Evolutionary conservation across 306 rosid species (phyloP).

Genomic region (Alnus glutinosa): DNA sequence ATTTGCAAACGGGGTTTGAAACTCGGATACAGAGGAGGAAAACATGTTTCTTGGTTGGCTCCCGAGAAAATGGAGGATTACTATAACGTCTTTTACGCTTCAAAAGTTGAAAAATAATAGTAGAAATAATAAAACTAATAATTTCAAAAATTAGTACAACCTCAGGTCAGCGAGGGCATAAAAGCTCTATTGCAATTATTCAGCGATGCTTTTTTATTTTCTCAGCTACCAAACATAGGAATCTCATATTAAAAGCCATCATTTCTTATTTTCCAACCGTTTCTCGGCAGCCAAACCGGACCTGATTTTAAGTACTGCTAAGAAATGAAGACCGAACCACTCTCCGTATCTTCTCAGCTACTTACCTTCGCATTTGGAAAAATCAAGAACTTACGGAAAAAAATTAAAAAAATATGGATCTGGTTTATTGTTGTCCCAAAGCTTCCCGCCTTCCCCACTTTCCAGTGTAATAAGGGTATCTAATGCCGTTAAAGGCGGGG

Average conservation of each 20-base stretch:
- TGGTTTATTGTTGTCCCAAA: too few relatives aligned
- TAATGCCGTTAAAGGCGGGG: too few relatives aligned
- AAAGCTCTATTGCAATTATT: not conserved
- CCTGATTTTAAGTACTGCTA: not conserved
- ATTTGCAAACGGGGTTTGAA: not conserved
- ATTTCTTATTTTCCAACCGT: not conserved
- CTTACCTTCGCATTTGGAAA: too few relatives aligned
- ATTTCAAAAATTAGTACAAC: not conserved
- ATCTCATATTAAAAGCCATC: not conserved
- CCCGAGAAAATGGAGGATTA: not conserved
- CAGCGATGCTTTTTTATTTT: not conserved
- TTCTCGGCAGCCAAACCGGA: constrained; percentile 21
- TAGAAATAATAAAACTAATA: not conserved
- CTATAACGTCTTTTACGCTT: not conserved
- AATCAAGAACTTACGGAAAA: not conserved
- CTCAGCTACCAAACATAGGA: constrained; percentile 15
- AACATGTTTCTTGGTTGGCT: constrained; percentile 9
- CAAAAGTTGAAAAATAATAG: not conserved
- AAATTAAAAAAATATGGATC: not conserved
- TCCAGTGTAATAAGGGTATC: too few relatives aligned
- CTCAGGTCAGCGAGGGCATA: not conserved
- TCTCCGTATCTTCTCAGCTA: too few relatives aligned
- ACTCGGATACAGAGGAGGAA: constrained; percentile 33
- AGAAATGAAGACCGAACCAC: not conserved
- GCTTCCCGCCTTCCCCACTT: too few relatives aligned